Conservation (phyloP, 1,284 basidiomycete genomes). For the Sanghuangporus baumii region DNA sequence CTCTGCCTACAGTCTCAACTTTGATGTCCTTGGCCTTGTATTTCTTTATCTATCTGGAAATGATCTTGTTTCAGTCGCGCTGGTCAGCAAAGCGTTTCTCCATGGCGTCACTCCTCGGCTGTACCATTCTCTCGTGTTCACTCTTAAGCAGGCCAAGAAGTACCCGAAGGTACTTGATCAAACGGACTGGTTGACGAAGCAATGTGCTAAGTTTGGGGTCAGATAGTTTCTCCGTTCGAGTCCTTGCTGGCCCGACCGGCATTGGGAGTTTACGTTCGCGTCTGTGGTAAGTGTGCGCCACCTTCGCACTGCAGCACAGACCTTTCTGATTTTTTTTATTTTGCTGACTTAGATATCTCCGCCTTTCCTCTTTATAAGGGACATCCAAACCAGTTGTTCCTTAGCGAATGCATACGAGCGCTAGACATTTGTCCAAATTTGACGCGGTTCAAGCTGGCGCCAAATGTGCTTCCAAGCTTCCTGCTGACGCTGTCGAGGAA, state of each 20-base stretch:
- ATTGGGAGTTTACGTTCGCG: slow-evolving; percentile 51
- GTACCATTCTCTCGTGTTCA: slow-evolving; percentile 52
- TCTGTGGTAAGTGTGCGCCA: slow-evolving; percentile 41
- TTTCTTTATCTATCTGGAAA: slow-evolving; percentile 45
- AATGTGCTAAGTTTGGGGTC: neutral
- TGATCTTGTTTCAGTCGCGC: slow-evolving; percentile 53
- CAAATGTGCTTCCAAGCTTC: slow-evolving; percentile 42
- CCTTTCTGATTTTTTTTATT: neutral
- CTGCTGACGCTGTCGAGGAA: slow-evolving; percentile 41
- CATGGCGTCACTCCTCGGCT: slow-evolving; percentile 54
- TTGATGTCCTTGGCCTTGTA: slow-evolving; percentile 63
- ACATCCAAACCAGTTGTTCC: slow-evolving; percentile 39
- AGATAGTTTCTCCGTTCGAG: slow-evolving; percentile 55
- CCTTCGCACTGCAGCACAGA: neutral
- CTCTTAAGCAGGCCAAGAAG: slow-evolving; percentile 46
- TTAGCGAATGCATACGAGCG: slow-evolving; percentile 44
- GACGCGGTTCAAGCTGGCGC: slow-evolving; percentile 47
- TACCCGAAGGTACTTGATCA: slow-evolving; percentile 39
- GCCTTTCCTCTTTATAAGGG: slow-evolving; percentile 32
- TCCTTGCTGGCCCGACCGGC: slow-evolving; percentile 45
- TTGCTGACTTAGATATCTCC: slow-evolving; percentile 44
- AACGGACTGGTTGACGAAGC: neutral
- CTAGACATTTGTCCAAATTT: slow-evolving; percentile 47
- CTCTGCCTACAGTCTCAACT: slow-evolving; percentile 59
- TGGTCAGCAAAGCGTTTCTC: slow-evolving; percentile 58